phyloP scores from a whole-genome alignment of 805 yeast genomes.

The Yamadazyma insecticola region DNA sequence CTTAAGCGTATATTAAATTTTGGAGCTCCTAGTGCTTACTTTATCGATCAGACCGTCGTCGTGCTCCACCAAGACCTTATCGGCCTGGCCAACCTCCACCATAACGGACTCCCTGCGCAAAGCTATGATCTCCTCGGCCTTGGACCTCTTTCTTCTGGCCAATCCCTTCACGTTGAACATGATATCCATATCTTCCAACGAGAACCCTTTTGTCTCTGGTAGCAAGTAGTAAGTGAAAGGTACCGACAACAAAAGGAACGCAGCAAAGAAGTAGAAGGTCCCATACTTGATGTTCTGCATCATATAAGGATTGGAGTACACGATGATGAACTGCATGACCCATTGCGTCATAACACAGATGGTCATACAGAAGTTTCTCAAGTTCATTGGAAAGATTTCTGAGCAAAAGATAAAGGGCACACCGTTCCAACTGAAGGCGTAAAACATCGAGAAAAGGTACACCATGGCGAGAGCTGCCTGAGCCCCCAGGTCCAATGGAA shows the following conservation, averaged over 20 bases:
- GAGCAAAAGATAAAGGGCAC: constrained; percentile 6
- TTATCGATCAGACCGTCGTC: constrained; percentile 3
- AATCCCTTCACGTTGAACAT: constrained; percentile 4
- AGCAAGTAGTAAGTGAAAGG: constrained; percentile 4
- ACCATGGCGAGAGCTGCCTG: constrained; percentile 6
- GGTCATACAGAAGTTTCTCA: constrained; percentile 5
- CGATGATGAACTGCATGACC: constrained; percentile 7
- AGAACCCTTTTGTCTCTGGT: constrained; percentile 8
- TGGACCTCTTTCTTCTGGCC: constrained; percentile 3
- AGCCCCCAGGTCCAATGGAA: constrained; percentile 3
- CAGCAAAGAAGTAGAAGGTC: constrained; percentile 5
- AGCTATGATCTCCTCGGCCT: constrained; percentile 6
- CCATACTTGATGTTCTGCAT: constrained; percentile 9
- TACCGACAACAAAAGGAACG: constrained; percentile 3
- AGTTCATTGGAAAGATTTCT: constrained; percentile 5
- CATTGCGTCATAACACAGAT: constrained; percentile 5
- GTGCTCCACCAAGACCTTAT: not conserved
- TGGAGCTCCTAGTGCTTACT: no score
- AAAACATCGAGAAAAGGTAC: constrained; percentile 3
- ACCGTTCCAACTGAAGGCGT: constrained; percentile 6
- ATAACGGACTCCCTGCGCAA: constrained; percentile 2
- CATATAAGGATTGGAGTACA: constrained; percentile 6
- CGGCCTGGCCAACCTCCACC: constrained; percentile 2
- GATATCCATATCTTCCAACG: constrained; percentile 9
- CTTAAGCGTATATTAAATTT: no score